phyloP scores from a whole-genome alignment of 2,329 filamentous ascomycete genomes.

The Didymellaceae sp. region DNA sequence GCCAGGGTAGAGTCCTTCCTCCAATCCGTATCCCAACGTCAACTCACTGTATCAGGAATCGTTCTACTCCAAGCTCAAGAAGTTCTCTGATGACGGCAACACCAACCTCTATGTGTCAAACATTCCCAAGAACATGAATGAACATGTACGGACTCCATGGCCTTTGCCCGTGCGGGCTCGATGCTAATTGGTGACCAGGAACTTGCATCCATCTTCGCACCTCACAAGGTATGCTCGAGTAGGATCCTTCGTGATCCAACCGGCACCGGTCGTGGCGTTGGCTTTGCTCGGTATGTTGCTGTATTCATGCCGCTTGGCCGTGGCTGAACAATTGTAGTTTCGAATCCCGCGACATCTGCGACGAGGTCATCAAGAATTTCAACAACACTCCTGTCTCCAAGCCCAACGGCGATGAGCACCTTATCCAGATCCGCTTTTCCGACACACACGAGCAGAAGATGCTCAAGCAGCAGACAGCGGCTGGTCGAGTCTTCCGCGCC shows the following conservation, averaged over 20 bases:
- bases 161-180: not conserved
- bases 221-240: constrained; percentile 86
- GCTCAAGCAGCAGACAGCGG: constrained; percentile 93
- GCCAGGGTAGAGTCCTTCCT: constrained; percentile 70
- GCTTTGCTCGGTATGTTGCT: constrained; percentile 82
- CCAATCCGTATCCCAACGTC: not conserved
- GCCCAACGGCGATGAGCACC: constrained; percentile 72
- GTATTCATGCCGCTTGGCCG: too few species aligned
- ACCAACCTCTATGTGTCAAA: constrained; percentile 99
- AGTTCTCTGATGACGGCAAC: constrained; percentile 84
- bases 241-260: constrained; percentile 92
- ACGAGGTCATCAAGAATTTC: constrained; percentile 85
- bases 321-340: constrained; percentile 67
- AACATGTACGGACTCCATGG: constrained; percentile 68
- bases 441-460: constrained; percentile 97
- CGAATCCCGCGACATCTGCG: constrained; percentile 85
- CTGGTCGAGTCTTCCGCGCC: constrained; percentile 92
- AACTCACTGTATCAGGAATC: constrained; percentile 66
- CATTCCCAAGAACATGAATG: constrained; percentile 87
- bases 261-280: constrained; percentile 94
- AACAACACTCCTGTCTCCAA: constrained; percentile 70
- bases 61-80: constrained; percentile 97
- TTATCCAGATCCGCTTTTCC: constrained; percentile 93
- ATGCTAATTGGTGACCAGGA: constrained; percentile 59
- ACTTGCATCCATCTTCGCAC: constrained; percentile 77